Conservation (phyloP, 2,329 filamentous ascomycete genomes). For the Pseudocercospora cruenta region DNA sequence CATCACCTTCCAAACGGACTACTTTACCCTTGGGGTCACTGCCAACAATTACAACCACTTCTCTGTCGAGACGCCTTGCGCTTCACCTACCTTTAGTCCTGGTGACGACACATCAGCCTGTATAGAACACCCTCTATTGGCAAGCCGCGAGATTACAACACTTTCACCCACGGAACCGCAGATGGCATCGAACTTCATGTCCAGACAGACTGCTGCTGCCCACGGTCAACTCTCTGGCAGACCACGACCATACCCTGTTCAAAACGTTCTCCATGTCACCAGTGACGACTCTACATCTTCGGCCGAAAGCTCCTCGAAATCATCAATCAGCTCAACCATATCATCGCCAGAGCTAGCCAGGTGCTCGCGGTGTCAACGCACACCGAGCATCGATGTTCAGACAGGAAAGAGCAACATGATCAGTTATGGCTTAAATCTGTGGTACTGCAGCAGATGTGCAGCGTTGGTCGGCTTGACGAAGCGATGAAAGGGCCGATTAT, state of each 20-base stretch:
- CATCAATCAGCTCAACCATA: slow-evolving; percentile 25
- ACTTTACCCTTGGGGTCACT: slow-evolving; percentile 23
- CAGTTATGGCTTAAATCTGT: slow-evolving; percentile 42
- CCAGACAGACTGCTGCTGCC: slow-evolving; percentile 39
- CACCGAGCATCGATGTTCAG: slow-evolving; percentile 37
- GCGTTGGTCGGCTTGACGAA: slow-evolving; percentile 40
- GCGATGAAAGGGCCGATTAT: slow-evolving; percentile 26
- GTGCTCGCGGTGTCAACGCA: slow-evolving; percentile 43
- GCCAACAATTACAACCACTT: slow-evolving; percentile 21
- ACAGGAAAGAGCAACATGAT: slow-evolving; percentile 44
- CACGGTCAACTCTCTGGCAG: slow-evolving; percentile 29
- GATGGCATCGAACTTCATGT: slow-evolving; percentile 36
- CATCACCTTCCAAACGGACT: slow-evolving; percentile 12
- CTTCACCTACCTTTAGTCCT: slow-evolving; percentile 20
- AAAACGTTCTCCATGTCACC: slow-evolving; percentile 39
- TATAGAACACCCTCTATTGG: slow-evolving; percentile 30
- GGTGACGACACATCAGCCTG: slow-evolving; percentile 13
- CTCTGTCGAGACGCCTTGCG: slow-evolving; percentile 25
- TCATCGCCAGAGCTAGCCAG: slow-evolving; percentile 34
- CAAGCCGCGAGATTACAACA: slow-evolving; percentile 17
- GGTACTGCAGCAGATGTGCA: slow-evolving; percentile 44
- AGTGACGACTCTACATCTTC: slow-evolving; percentile 36
- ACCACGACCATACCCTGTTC: slow-evolving; percentile 38
- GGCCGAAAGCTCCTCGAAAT: slow-evolving; percentile 21
- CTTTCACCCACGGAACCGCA: neutral